These are phyloP conservation scores for Paraleonurus japonicus DNA, from an alignment of 257 asterid genomes.

Conservation along the genomic window DNA sequence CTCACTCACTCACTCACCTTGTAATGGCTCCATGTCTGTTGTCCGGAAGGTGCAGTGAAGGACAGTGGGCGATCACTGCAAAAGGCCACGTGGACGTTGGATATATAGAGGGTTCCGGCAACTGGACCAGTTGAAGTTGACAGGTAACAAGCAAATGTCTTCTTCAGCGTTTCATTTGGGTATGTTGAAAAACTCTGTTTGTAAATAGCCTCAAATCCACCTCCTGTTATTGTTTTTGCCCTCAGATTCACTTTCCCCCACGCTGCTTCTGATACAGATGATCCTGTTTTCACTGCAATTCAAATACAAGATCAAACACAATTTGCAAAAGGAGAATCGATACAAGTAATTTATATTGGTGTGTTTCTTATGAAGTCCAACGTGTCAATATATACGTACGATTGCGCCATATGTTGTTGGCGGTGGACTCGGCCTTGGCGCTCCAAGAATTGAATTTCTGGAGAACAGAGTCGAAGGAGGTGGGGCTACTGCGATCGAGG, in stretches of 20 bases:
- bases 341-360: no score
- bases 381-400: no score
- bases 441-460: slow-evolving; percentile 49
- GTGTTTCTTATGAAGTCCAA: no score
- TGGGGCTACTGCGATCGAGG: slow-evolving; percentile 20
- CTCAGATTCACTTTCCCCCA: slow-evolving; percentile 48
- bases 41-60: slow-evolving; percentile 43
- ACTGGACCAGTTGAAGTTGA: slow-evolving; percentile 48
- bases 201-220: slow-evolving; percentile 48
- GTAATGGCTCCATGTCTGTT: slow-evolving; percentile 44
- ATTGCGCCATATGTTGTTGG: slow-evolving; percentile 51
- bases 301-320: not conserved
- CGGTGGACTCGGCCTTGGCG: slow-evolving; percentile 46
- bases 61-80: slow-evolving; percentile 47
- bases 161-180: slow-evolving; percentile 38
- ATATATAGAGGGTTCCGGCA: slow-evolving; percentile 40
- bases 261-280: slow-evolving; percentile 43
- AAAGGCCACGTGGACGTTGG: slow-evolving; percentile 33
- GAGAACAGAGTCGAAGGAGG: slow-evolving; percentile 35
- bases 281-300: slow-evolving; percentile 41
- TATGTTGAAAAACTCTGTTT: slow-evolving; percentile 34
- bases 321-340: not conserved
- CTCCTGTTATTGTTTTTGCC: slow-evolving; percentile 47
- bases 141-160: slow-evolving; percentile 39
- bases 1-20: slow-evolving; percentile 31